Evolutionary conservation across 2,329 filamentous ascomycete species (phyloP), one percentile per base, ranked within the genome.

Genomic region (Chalaropsis ovoidea): DNA sequence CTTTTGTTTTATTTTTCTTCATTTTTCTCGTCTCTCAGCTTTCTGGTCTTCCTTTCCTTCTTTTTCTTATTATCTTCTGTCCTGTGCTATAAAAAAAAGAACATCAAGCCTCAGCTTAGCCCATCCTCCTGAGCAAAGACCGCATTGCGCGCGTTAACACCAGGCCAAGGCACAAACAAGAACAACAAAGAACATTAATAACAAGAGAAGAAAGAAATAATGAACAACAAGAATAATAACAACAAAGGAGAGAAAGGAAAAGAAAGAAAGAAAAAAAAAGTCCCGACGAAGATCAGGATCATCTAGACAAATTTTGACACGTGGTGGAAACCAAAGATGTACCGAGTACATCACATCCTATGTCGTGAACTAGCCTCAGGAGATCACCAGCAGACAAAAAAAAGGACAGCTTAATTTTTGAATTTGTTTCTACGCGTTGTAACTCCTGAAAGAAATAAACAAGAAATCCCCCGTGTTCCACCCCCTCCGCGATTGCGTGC

Each of bases 241-340:
- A 8, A 58, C 15, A 39, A 35, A 24, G 15, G 35, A n/a, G 19
- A 62, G 39, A 45, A 42, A 13, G 13, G 4, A 17, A 61, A 61
- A 27, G 6, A 24, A 61, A 41, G 8, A 61, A 22, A 22, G 19
- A 61, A 42, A 42, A 61, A 61, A 61, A 42, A 31, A 56, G 52
- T 8, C 27, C 27, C 39, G n/a, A 8, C 6, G n/a, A 24, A 43
- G n/a, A 27, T 42, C 60, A 62, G 24, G 19, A 61, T 41, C 19
- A 42, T 61, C 52, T n/a, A 35, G 52, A 35, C 52, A 39, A 58
- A 56, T 13, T 58, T 62, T 45, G 35, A 45, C 60, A 47, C 22
- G 60, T 62, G 52, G 52, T 58, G 52, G 13, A 31, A 58, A 58
- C 52, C 52, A 58, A 58, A 58, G 52, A 35, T 35, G 52, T 35